Evolutionary conservation across 192 early-diverging fungal species (phyloP).

Genomic region (Entomortierella lignicola): DNA sequence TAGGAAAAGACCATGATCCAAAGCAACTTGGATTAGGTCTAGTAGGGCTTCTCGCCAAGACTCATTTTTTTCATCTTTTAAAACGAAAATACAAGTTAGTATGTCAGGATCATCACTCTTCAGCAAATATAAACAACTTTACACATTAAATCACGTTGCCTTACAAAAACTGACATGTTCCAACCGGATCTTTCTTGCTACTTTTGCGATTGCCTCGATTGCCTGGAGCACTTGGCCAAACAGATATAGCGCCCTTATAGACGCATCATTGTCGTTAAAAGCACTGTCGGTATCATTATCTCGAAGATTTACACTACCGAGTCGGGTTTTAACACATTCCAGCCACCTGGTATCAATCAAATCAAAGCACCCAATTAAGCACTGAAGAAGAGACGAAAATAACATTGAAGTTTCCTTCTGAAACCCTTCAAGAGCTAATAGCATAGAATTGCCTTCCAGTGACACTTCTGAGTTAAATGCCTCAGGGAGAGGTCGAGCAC

Average conservation of each 20-base stretch:
- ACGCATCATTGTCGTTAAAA: neutral
- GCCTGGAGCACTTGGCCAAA: constrained; percentile 23
- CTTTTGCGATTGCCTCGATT: constrained; percentile 2
- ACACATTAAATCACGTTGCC: neutral
- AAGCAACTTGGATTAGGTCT: constrained; percentile 21
- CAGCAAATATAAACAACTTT: neutral
- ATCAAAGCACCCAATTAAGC: constrained; percentile 20
- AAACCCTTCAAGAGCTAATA: constrained; percentile 15
- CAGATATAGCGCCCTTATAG: constrained; percentile 16
- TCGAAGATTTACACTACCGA: neutral
- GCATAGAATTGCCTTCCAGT: neutral
- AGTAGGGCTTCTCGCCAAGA: constrained; percentile 25
- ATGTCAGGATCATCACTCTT: neutral
- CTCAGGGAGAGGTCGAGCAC: no score
- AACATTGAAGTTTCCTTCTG: constrained; percentile 30
- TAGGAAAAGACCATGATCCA: constrained; percentile 12
- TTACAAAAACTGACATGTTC: constrained; percentile 24
- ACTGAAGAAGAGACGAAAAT: constrained; percentile 28
- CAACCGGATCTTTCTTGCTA: constrained; percentile 4
- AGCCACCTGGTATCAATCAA: neutral
- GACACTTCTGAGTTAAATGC: neutral
- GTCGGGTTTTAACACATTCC: neutral
- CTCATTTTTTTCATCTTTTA: constrained; percentile 9
- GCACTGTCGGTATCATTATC: neutral
- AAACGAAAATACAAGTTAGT: neutral